phyloP scores from a whole-genome alignment of 495 filamentous ascomycete genomes.

The Hyaloscypha hepaticicola region DNA sequence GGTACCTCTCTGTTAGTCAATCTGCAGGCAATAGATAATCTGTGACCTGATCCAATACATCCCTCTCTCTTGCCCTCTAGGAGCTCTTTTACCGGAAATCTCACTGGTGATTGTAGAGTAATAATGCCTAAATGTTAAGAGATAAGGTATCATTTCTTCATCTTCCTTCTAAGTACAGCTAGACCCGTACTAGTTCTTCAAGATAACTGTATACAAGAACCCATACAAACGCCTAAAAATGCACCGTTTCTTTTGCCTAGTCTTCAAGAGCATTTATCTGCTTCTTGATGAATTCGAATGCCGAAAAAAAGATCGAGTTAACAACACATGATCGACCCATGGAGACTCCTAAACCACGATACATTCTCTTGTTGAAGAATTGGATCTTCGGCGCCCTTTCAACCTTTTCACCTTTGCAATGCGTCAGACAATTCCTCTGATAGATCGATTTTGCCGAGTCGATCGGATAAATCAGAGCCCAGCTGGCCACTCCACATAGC shows the following conservation, averaged over 20 bases:
- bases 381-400: constrained; percentile 61
- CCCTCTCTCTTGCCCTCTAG: too few relatives aligned
- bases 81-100: too few relatives aligned
- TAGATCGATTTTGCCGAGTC: constrained; percentile 83
- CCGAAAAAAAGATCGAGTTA: constrained; percentile 78
- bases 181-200: neutral
- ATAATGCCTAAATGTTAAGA: neutral
- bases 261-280: constrained; percentile 37
- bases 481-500: constrained; percentile 76
- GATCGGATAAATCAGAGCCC: constrained; percentile 80
- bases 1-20: too few relatives aligned
- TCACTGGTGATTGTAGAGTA: too few relatives aligned
- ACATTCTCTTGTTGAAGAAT: constrained; percentile 72
- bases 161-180: neutral
- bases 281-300: constrained; percentile 76
- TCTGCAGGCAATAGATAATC: too few relatives aligned
- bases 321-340: constrained; percentile 72
- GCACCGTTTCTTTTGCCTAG: constrained; percentile 8
- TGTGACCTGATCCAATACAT: too few relatives aligned
- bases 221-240: constrained; percentile 1
- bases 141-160: neutral
- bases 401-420: constrained; percentile 56
- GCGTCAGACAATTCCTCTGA: constrained; percentile 74
- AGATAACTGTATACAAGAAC: constrained; percentile 14
- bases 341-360: constrained; percentile 73